Evolutionary conservation across 192 early-diverging fungal genomes (phyloP).

Genomic region (Entophlyctis helioformis): DNA sequence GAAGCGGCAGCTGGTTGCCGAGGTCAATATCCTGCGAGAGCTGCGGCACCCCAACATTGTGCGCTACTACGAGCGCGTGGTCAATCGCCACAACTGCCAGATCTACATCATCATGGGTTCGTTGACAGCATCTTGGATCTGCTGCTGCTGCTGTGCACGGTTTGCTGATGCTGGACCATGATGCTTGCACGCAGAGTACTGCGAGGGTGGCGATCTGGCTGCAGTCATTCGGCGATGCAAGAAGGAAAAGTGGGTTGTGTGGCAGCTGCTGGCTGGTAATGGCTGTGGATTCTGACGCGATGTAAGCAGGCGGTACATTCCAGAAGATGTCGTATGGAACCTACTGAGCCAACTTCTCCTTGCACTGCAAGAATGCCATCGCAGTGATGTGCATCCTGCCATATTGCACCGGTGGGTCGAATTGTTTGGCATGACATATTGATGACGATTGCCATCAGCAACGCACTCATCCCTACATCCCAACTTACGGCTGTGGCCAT

Average conservation of each 20-base stretch:
- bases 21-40: slow-evolving; percentile 63
- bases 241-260: slow-evolving; percentile 34
- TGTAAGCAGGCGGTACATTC: slow-evolving; percentile 29
- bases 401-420: slow-evolving; percentile 40
- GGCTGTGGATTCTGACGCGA: not conserved
- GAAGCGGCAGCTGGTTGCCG: slow-evolving; percentile 59
- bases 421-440: too few relatives aligned
- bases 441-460: not conserved
- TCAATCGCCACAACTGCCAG: slow-evolving; percentile 49
- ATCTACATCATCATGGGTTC: slow-evolving; percentile 71
- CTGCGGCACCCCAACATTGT: slow-evolving; percentile 64
- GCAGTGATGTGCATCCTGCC: slow-evolving; percentile 26
- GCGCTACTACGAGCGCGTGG: slow-evolving; percentile 54
- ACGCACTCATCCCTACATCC: not conserved
- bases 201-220: slow-evolving; percentile 62
- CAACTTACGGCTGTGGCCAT: not conserved
- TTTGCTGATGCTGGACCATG: too few relatives aligned
- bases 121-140: too few relatives aligned
- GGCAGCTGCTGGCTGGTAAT: too few relatives aligned
- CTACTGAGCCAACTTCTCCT: slow-evolving; percentile 50
- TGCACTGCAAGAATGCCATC: slow-evolving; percentile 61
- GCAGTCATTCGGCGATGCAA: slow-evolving; percentile 50
- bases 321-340: slow-evolving; percentile 57
- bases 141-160: too few relatives aligned
- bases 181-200: slow-evolving; percentile 36